A percentile compares a stretch with the other conserved stretches of the same genome.
phyloP scores from a whole-genome alignment of 2,329 filamentous ascomycete species.

The Tolypocladium tropicale region DNA sequence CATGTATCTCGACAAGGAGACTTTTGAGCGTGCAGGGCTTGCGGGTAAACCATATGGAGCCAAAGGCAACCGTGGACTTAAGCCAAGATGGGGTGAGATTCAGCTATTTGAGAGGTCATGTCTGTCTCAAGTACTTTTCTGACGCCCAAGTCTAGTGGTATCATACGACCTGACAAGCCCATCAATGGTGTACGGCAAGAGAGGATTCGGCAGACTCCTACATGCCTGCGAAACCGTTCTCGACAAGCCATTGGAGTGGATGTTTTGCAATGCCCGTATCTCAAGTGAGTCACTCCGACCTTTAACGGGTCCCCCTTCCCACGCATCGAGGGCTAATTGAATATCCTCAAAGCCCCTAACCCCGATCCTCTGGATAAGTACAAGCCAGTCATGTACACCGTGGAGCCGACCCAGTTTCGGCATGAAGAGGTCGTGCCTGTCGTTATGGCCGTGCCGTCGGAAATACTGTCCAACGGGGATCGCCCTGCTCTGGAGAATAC shows the following conservation, averaged over 20 bases:
- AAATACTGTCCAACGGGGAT: constrained; percentile 22
- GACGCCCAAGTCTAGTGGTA: constrained; percentile 44
- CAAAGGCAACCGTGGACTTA: constrained; percentile 48
- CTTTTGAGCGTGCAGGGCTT: constrained; percentile 74
- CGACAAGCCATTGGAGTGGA: constrained; percentile 57
- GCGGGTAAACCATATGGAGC: constrained; percentile 56
- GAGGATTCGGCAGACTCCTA: constrained; percentile 66
- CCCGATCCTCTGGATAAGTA: constrained; percentile 39
- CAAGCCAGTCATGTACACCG: constrained; percentile 31
- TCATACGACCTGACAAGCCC: constrained; percentile 63
- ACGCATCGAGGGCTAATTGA: background rate
- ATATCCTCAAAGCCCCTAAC: constrained; percentile 24
- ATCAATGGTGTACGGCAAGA: constrained; percentile 75
- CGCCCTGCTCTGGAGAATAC: constrained; percentile 50
- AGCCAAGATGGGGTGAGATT: constrained; percentile 61
- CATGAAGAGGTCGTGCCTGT: constrained; percentile 11
- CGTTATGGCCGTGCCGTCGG: constrained; percentile 13
- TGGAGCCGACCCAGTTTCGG: constrained; percentile 10
- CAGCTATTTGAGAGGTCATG: background rate
- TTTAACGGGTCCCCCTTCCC: too few species aligned
- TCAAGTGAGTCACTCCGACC: constrained; percentile 13
- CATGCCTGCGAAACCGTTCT: constrained; percentile 75
- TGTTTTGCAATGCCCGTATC: constrained; percentile 56
- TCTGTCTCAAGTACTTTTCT: background rate
- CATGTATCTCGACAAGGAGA: constrained; percentile 70